Evolutionary conservation across 2,329 filamentous ascomycete species (phyloP).

Genomic region (Cordyceps fumosorosea): DNA sequence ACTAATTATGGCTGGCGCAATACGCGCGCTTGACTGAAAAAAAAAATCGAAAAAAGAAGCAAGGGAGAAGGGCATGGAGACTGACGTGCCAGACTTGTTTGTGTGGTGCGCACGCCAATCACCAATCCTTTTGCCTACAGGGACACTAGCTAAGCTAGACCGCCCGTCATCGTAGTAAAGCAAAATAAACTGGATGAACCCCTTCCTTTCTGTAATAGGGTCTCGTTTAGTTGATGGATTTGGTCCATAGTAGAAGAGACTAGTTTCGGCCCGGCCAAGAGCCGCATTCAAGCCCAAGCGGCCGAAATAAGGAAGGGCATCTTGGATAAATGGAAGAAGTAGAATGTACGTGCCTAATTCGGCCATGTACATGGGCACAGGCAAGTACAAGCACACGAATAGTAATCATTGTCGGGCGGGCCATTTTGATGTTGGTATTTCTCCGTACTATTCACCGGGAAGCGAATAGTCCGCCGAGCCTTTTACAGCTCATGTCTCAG

Average conservation of each 20-base stretch:
- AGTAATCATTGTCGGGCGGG: too few species aligned
- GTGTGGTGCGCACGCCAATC: background rate
- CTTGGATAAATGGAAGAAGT: too few species aligned
- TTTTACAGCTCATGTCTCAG: too few species aligned
- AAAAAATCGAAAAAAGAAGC: background rate
- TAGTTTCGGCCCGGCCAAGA: background rate
- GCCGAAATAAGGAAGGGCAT: too few species aligned
- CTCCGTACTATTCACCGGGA: too few species aligned
- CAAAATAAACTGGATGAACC: background rate
- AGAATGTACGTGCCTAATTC: too few species aligned
- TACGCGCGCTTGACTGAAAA: constrained; percentile 1
- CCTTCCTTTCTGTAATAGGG: background rate
- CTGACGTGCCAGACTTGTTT: background rate
- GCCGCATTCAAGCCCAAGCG: too few species aligned
- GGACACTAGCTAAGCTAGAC: background rate
- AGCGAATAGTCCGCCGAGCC: too few species aligned
- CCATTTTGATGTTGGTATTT: too few species aligned
- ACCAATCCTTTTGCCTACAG: background rate
- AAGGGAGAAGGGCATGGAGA: background rate
- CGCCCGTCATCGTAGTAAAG: background rate
- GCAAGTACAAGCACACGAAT: too few species aligned
- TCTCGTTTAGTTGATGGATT: background rate
- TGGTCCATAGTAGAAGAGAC: background rate
- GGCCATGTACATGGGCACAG: too few species aligned
- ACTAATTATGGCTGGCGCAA: background rate